Conservation (phyloP, 495 filamentous ascomycete species). For the Penicillium mononematosum region DNA sequence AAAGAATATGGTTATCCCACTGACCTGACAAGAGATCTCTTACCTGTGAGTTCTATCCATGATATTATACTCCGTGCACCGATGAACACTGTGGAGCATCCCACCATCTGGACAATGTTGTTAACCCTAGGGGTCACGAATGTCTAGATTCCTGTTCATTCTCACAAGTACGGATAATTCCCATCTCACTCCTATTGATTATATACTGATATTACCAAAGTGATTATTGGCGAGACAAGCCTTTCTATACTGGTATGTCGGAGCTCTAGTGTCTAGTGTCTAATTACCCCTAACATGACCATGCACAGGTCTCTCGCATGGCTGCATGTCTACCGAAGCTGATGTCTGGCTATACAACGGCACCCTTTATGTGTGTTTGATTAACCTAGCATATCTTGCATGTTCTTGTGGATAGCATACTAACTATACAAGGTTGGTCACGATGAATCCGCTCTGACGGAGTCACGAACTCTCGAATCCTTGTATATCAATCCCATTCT, state of each 20-base stretch:
- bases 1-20: conserved; percentile 47
- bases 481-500: conserved; percentile 60
- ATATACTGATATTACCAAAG: conserved; percentile 22
- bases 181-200: no score
- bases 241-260: conserved; percentile 47
- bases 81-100: not conserved
- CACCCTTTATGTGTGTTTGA: conserved; percentile 53
- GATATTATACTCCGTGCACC: not conserved
- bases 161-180: conserved; percentile 38
- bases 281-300: not conserved
- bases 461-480: conserved; percentile 51
- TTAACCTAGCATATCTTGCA: not conserved
- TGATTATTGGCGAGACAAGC: conserved; percentile 50
- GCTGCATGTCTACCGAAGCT: conserved; percentile 73
- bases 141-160: conserved; percentile 46
- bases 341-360: conserved; percentile 82
- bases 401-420: not conserved
- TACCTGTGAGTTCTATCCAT: conserved; percentile 39
- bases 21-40: conserved; percentile 44
- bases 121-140: conserved; percentile 17
- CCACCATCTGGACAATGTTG: not conserved
- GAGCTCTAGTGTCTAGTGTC: not conserved
- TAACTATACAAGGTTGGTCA: conserved; percentile 50
- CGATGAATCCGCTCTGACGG: conserved; percentile 47
- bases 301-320: conserved; percentile 48